Conservation (phyloP, 2,329 filamentous ascomycete species). For the Colletotrichum gigasporum region DNA sequence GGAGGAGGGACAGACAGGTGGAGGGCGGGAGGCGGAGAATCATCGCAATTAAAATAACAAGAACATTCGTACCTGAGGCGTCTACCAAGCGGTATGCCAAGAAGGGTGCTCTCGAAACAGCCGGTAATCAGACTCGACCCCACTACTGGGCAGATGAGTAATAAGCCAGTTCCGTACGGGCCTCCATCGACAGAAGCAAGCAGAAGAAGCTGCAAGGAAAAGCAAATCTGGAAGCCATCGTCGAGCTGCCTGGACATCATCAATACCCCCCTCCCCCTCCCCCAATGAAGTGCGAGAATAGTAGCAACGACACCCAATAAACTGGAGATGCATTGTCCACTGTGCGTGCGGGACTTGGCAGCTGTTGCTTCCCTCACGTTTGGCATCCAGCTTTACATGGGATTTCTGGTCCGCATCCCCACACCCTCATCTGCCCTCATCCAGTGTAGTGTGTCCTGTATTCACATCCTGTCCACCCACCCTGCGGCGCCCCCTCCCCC, state of each 20-base stretch:
- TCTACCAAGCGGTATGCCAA: neutral
- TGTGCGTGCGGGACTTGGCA: too few relatives aligned
- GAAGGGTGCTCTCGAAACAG: neutral
- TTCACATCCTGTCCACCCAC: neutral
- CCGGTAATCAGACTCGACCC: neutral
- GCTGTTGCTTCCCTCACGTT: too few relatives aligned
- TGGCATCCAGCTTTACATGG: neutral
- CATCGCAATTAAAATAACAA: neutral
- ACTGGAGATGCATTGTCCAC: too few relatives aligned
- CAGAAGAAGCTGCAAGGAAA: neutral
- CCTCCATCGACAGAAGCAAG: neutral
- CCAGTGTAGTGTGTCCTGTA: too few relatives aligned
- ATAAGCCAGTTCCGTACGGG: neutral
- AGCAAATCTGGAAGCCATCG: neutral
- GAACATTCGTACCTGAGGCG: neutral
- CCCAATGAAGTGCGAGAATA: too few relatives aligned
- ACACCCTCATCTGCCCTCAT: constrained; percentile 11
- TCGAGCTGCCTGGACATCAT: too few relatives aligned
- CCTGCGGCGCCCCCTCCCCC: neutral
- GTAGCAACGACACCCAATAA: too few relatives aligned
- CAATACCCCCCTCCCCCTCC: too few relatives aligned
- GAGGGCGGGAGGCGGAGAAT: neutral
- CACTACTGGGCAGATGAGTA: constrained; percentile 7
- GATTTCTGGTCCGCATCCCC: neutral
- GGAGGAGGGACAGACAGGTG: neutral